Evolutionary conservation across 2,329 filamentous ascomycete species (phyloP), one percentile per base, ranked within the genome.

Genomic region (Cladorrhinum sp.): DNA sequence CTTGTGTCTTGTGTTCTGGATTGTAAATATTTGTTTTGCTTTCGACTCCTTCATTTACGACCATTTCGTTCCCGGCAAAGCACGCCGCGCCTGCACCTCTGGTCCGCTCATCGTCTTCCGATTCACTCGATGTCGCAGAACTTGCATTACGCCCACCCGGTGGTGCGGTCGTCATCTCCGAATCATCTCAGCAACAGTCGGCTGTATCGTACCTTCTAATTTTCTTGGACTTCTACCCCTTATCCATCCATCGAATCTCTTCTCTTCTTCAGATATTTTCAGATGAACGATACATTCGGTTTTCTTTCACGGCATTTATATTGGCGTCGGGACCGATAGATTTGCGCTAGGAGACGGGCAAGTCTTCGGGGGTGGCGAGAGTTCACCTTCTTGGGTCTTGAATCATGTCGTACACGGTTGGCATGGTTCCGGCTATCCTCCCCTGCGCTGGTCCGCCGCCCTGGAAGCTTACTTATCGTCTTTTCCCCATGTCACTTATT

Each of bases 21-120:
- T 66, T 69, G 68, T 69, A 70, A 65, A 70, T 70, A 67, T 65
- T 66, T 30, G 16, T 39, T 51, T 56, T 56, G 2, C 42, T 57
- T 50, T 48, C 62, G 18, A 57, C 39, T 52, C 42, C 26, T 30
- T 42, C 61, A 50, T 59, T 51, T 30, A 21, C 55, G 20, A 52
- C 55, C 28, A 57, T 55, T 58, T 42, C 28, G 50, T 54, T 21
- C 46, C 60, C n/a, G n/a, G 55, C 57, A 26, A 12, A 54, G 21
- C 51, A 50, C 48, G 20, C 46, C 42, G 20, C 39, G 24, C 26
- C 26, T 52, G 18, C 51, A 9, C 24, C 42, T 14, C 8, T 46
- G 24, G 26, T 49, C 53, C 49, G 18, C 56, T 46, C 39, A 59
- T 14, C 7, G 39, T 30, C 5, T 26, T 14, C 36, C 14, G 33